Percentiles rank a stretch among this genome's conserved stretches.
These are phyloP conservation scores for Austropuccinia psidii DNA, from an alignment of 1,284 basidiomycete genomes.

Conservation along the genomic window DNA sequence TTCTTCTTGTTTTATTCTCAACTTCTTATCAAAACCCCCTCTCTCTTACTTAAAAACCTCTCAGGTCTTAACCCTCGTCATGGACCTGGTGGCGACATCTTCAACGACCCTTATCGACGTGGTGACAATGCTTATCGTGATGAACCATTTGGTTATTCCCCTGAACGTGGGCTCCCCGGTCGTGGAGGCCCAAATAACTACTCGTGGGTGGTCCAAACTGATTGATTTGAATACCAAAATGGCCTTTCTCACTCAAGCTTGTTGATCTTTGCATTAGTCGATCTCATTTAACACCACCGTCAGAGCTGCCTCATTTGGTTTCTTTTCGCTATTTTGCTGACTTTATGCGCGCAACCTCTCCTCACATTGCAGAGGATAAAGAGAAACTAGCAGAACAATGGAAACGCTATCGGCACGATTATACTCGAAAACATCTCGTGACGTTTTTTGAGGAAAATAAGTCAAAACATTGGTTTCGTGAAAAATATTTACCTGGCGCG, in stretches of 20 bases:
- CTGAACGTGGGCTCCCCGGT: background rate
- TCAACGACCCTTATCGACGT: constrained; percentile 36
- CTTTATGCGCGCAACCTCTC: constrained; percentile 39
- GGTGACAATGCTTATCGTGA: constrained; percentile 22
- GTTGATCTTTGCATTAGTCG: constrained; percentile 30
- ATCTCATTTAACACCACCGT: constrained; percentile 40
- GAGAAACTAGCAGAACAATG: constrained; percentile 42
- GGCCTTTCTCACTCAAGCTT: background rate
- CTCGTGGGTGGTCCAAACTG: background rate
- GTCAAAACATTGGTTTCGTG: constrained; percentile 31
- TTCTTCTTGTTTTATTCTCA: background rate
- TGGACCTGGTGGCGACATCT: background rate
- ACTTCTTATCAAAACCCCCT: background rate
- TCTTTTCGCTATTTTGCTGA: constrained; percentile 43
- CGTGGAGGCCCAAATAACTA: background rate
- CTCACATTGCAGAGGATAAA: constrained; percentile 37
- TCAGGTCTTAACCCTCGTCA: background rate
- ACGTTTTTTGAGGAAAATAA: constrained; percentile 40
- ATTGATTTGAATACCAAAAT: background rate
- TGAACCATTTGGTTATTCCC: constrained; percentile 14
- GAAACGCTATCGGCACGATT: constrained; percentile 42
- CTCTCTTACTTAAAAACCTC: background rate
- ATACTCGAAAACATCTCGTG: constrained; percentile 36
- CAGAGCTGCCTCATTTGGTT: constrained; percentile 41
- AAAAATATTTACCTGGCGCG: constrained; percentile 28